Evolutionary conservation across 352 stramenopile species (phyloP).

Genomic region (Pythium rhizo-oryzae): DNA sequence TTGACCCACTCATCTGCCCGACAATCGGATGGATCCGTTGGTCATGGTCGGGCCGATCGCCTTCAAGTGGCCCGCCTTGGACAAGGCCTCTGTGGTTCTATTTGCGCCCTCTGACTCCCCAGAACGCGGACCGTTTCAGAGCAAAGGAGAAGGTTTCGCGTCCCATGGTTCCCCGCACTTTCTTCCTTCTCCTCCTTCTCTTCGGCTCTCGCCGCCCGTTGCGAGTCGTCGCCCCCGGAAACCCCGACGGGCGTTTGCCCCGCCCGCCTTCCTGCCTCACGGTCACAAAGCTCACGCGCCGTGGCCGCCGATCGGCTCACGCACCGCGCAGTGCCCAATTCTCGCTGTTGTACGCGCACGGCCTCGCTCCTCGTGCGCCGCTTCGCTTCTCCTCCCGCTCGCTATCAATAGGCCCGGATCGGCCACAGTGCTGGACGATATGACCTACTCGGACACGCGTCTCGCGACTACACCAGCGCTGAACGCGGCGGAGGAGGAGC

Average conservation of each 20-base stretch:
- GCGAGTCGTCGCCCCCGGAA: too few relatives aligned
- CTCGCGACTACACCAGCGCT: neutral
- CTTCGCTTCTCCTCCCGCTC: neutral
- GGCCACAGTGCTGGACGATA: neutral
- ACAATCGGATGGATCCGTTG: neutral
- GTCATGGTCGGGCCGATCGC: neutral
- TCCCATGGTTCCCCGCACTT: too few relatives aligned
- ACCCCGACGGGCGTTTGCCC: neutral
- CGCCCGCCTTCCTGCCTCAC: neutral
- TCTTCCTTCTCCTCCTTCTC: too few relatives aligned
- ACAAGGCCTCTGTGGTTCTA: too few relatives aligned
- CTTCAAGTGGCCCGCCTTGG: too few relatives aligned
- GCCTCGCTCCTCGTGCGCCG: neutral
- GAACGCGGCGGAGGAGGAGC: neutral
- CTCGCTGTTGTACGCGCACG: neutral
- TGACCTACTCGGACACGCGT: neutral
- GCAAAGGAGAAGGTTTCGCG: too few relatives aligned
- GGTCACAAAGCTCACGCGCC: constrained; percentile 8
- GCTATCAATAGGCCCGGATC: neutral
- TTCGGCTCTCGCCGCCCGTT: neutral
- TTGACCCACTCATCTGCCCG: neutral
- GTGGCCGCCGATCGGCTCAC: neutral
- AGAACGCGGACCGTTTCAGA: too few relatives aligned
- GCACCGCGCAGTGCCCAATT: constrained; percentile 1
- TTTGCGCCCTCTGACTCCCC: too few relatives aligned